Conservation (phyloP, 1,284 basidiomycete species). For the Cystobasidiaceae sp. region DNA sequence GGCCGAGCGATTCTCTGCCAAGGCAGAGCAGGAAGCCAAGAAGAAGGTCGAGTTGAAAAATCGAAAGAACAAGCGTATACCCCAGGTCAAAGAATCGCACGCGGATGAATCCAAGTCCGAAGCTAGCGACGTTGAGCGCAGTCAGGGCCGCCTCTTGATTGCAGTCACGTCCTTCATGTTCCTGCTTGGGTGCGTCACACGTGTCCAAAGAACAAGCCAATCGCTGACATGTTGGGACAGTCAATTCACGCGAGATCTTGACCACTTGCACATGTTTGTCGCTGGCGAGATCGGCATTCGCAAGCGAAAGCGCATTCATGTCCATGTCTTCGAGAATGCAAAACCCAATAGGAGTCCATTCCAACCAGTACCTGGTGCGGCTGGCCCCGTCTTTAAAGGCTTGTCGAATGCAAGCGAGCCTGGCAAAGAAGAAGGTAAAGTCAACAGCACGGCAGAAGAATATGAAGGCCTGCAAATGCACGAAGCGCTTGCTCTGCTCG, state of each 20-base stretch:
- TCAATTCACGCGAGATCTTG: conserved; percentile 36
- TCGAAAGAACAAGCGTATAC: conserved; percentile 13
- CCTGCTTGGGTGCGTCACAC: conserved; percentile 42
- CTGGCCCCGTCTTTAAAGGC: not conserved
- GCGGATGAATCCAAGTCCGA: conserved; percentile 7
- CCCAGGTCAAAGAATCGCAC: conserved; percentile 3
- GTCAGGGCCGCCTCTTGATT: conserved; percentile 36
- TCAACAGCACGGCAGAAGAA: too few species aligned
- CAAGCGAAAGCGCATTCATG: conserved; percentile 39
- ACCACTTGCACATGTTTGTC: conserved; percentile 39
- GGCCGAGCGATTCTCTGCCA: conserved; percentile 8
- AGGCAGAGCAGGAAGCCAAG: conserved; percentile 17
- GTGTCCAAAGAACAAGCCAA: too few species aligned
- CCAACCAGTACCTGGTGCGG: not conserved
- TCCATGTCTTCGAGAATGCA: conserved; percentile 45
- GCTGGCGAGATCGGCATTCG: conserved; percentile 24
- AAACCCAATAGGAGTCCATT: not conserved
- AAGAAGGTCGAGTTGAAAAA: conserved; percentile 23
- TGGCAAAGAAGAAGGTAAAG: too few species aligned
- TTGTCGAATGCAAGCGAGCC: conserved; percentile 24
- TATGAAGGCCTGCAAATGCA: too few species aligned
- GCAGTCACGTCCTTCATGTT: conserved; percentile 45
- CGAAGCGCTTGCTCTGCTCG: conserved; percentile 45
- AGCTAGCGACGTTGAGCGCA: not conserved
- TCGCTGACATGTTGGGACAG: not conserved